phyloP scores from a whole-genome alignment of 306 rosid genomes.

The Biancaea sappan region DNA sequence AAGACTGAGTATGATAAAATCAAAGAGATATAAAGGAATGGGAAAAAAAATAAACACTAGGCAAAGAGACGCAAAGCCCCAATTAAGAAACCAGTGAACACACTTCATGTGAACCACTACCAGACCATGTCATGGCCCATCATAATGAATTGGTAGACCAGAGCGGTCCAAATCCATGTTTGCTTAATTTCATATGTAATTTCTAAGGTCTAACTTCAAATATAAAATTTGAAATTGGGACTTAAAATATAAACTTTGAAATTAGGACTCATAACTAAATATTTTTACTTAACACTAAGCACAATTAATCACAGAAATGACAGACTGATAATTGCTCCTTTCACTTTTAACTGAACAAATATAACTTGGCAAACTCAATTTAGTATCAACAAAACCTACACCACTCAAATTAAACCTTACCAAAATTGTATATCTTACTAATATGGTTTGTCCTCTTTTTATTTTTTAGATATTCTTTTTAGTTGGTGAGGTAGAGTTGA shows the following conservation, averaged over 20 bases:
- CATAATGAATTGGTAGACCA: background rate
- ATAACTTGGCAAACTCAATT: constrained; percentile 4
- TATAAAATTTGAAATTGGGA: no score
- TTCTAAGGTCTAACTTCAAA: no score
- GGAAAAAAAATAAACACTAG: constrained; percentile 10
- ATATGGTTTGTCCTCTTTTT: constrained; percentile 18
- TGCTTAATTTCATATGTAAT: no score
- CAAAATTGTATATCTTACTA: constrained; percentile 4
- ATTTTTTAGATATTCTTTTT: background rate
- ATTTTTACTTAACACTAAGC: background rate
- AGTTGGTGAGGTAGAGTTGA: background rate
- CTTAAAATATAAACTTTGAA: no score
- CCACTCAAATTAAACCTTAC: background rate
- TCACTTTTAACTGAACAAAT: constrained; percentile 12
- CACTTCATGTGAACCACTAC: constrained; percentile 19
- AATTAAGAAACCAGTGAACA: background rate
- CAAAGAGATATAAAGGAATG: constrained; percentile 22
- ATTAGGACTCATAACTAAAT: no score
- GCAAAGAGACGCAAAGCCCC: background rate
- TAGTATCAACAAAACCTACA: background rate
- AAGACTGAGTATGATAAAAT: constrained; percentile 17
- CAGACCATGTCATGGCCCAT: background rate
- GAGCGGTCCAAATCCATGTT: background rate
- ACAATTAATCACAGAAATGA: background rate
- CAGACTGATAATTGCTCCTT: background rate